These are phyloP conservation scores for Fusarium metavorans DNA, from an alignment of 2,329 filamentous ascomycete species.

Conservation along the genomic window DNA sequence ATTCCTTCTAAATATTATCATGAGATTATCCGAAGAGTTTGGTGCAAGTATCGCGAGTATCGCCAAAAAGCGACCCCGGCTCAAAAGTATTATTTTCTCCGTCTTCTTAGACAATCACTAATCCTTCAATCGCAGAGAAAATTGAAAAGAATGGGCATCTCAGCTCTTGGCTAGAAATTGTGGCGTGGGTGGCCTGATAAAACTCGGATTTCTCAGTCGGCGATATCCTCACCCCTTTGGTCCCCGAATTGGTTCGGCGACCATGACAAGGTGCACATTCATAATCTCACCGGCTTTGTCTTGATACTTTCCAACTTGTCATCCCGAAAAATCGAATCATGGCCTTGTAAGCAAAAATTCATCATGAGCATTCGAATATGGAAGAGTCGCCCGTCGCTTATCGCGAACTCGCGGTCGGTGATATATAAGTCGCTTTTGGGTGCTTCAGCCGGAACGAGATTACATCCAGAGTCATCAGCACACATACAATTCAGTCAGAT, in stretches of 20 bases:
- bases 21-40: neutral
- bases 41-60: neutral
- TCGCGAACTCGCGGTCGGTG: neutral
- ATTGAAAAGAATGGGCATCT: neutral
- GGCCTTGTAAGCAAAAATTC: neutral
- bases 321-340: constrained; percentile 1
- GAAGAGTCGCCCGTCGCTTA: neutral
- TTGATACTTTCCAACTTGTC: neutral
- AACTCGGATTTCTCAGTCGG: neutral
- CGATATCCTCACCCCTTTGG: neutral
- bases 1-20: neutral
- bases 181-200: neutral
- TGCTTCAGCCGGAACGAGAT: neutral
- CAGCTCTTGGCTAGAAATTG: neutral
- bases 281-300: neutral
- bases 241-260: neutral
- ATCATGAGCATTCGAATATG: constrained; percentile 13
- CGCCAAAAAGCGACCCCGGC: neutral
- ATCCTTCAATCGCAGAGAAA: neutral
- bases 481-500: neutral
- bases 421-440: neutral
- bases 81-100: neutral
- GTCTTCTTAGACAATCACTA: neutral
- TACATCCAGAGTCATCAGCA: neutral
- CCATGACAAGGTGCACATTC: neutral